Evolutionary conservation across 345 rosid species (phyloP).

Genomic region (Eucalyptus marginata): DNA sequence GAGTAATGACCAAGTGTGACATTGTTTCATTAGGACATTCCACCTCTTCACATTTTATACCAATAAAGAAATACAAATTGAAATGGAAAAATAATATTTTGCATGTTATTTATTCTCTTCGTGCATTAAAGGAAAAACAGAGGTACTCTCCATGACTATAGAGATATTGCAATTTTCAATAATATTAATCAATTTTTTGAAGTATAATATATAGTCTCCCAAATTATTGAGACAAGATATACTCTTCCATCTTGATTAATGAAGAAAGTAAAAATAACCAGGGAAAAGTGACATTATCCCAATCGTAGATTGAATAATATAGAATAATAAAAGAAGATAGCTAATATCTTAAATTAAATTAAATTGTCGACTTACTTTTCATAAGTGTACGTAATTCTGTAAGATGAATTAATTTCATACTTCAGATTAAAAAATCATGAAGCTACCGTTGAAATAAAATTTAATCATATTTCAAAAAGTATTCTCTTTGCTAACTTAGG

Average conservation of each 20-base stretch:
- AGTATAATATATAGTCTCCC: neutral
- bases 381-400: neutral
- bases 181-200: neutral
- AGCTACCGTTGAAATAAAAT: neutral
- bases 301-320: neutral
- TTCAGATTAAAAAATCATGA: neutral
- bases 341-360: neutral
- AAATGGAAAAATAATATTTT: neutral
- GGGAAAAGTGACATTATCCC: neutral
- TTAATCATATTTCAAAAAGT: neutral
- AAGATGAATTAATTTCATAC: neutral
- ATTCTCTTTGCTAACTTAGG: neutral
- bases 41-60: neutral
- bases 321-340: neutral
- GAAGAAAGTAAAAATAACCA: neutral
- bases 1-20: neutral
- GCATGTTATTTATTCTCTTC: neutral
- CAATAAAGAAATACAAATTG: neutral
- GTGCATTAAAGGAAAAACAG: too few relatives aligned
- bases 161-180: neutral
- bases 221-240: neutral
- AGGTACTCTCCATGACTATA: neutral
- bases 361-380: too few relatives aligned
- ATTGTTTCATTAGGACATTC: neutral
- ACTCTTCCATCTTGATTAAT: neutral